Evolutionary conservation across 2,329 filamentous ascomycete genomes (phyloP).

Genomic region (Podosphaera fusca): DNA sequence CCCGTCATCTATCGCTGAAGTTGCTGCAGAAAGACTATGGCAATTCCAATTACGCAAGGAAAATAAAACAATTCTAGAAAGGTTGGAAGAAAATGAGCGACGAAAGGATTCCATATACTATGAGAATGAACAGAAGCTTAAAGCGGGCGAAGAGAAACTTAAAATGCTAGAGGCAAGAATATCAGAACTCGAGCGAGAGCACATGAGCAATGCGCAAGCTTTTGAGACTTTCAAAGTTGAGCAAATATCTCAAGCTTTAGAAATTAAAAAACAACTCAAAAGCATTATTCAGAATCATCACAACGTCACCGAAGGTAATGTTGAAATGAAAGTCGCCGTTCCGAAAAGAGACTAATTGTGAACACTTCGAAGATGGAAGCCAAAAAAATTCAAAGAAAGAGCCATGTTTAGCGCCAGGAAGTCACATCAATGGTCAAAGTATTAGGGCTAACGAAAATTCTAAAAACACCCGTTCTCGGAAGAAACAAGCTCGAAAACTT

Average conservation of each 20-base stretch:
- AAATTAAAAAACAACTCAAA: background rate
- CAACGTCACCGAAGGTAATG: no score
- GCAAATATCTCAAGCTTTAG: background rate
- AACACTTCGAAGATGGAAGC: no score
- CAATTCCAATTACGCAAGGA: constrained; percentile 11
- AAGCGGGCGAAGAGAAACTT: constrained; percentile 4
- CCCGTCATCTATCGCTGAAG: background rate
- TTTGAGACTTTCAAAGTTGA: constrained; percentile 3
- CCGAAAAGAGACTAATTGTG: no score
- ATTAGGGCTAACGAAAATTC: no score
- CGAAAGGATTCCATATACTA: constrained; percentile 1
- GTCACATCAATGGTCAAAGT: no score
- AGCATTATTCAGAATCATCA: background rate
- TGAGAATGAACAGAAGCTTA: constrained; percentile 2
- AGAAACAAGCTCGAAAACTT: no score
- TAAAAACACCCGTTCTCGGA: no score
- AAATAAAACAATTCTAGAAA: constrained; percentile 6
- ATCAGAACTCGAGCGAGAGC: constrained; percentile 2
- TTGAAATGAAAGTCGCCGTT: no score
- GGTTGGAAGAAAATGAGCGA: constrained; percentile 3
- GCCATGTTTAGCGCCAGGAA: no score
- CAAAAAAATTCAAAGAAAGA: no score
- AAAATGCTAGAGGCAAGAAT: constrained; percentile 3
- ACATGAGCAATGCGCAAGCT: background rate
- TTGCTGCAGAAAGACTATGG: constrained; percentile 7